Evolutionary conservation across 345 rosid species (phyloP), one percentile per base, ranked within the genome.

Genomic region (Adansonia digitata): DNA sequence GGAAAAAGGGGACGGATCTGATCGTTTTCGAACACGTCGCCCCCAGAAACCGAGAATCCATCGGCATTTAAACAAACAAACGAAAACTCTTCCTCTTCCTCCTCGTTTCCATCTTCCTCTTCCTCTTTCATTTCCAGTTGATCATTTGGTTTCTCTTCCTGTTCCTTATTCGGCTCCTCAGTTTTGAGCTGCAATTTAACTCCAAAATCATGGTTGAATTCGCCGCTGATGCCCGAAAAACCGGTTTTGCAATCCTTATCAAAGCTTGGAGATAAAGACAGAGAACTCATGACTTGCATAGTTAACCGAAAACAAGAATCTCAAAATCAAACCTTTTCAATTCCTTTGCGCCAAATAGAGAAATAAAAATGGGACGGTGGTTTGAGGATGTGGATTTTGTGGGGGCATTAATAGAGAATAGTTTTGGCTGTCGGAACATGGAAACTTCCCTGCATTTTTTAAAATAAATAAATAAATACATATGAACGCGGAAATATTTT

Each of bases 1-100:
- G 91, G 89, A 56, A 81, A 85, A 35, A 78, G 12, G 24, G 88
- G 86, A 56, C 79, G 77, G 81, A 84, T 82, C 84, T 75, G 78
- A 13, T 87, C 90, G 82, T 85, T 59, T 49, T 75, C 51, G 74
- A 87, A 87, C 14, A 64, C 72, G 15, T 77, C 82, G 57, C 85
- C 88, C 1, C 87, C 85, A 8, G 85, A 68, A 20, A 85, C 76
- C 42, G 78, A 77, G 22, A 86, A 76, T 15, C 80, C 85, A 1
- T 66, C 77, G 9, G 81, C 78, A 59, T 78, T 76, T 43, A 64
- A 60, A 63, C 77, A 79, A 62, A 71, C 80, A 29, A 87, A 87
- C 15, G 86, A 79, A 55, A 87, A 87, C 53, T 84, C 90, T 4
- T 74, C 83, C 4, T 82, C 84, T 17, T 78, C 83, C 5, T 74